These are phyloP conservation scores for Leccinum solheimii DNA, from an alignment of 1,284 basidiomycete species.

Conservation along the genomic window DNA sequence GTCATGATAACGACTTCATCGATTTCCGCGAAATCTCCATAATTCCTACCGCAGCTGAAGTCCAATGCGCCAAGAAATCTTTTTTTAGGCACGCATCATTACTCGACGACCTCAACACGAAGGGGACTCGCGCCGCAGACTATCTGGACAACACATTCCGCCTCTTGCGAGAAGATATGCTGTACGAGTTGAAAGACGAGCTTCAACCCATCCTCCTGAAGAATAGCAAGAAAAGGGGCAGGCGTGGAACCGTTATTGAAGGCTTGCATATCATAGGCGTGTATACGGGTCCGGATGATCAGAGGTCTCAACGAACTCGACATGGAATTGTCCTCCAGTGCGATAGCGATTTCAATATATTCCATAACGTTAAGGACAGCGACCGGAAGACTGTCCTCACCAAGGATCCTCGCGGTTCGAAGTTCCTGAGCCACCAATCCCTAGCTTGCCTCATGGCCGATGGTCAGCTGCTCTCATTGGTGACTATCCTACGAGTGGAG, in stretches of 20 bases:
- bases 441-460: conserved; percentile 51
- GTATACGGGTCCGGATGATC: conserved; percentile 37
- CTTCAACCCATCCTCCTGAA: conserved; percentile 44
- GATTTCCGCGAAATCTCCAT: conserved; percentile 60
- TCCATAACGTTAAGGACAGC: conserved; percentile 37
- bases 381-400: conserved; percentile 40
- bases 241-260: conserved; percentile 44
- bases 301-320: conserved; percentile 36
- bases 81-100: conserved; percentile 47
- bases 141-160: conserved; percentile 68
- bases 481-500: conserved; percentile 55
- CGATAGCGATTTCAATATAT: conserved; percentile 42
- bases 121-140: conserved; percentile 39
- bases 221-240: conserved; percentile 50
- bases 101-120: conserved; percentile 45
- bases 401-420: conserved; percentile 39
- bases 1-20: conserved; percentile 65
- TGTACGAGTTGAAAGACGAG: conserved; percentile 63
- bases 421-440: conserved; percentile 52
- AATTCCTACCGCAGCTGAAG: conserved; percentile 59
- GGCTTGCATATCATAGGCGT: conserved; percentile 41
- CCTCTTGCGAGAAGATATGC: conserved; percentile 64
- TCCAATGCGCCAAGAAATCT: conserved; percentile 43
- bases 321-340: conserved; percentile 52
- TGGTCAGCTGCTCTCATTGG: conserved; percentile 50